Conservation (phyloP, 2,329 filamentous ascomycete genomes). For the Rhynchosporium secalis region DNA sequence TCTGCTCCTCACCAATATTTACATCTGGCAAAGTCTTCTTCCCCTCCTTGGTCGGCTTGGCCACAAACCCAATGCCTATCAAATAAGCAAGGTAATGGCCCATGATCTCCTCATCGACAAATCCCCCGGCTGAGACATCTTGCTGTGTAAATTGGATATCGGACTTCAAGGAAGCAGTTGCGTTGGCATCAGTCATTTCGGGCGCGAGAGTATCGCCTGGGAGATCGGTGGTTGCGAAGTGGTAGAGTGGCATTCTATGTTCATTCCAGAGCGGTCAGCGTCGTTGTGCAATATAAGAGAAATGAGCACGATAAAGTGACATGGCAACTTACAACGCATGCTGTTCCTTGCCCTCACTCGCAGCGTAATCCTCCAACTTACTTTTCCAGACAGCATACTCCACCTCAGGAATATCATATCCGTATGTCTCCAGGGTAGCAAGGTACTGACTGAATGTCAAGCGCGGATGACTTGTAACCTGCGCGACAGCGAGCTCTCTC, state of each 20-base stretch:
- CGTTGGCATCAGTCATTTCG: conserved; percentile 69
- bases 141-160: conserved; percentile 48
- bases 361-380: conserved; percentile 58
- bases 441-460: conserved; percentile 78
- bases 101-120: conserved; percentile 36
- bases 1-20: conserved; percentile 22
- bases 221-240: conserved; percentile 69
- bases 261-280: neutral
- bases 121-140: conserved; percentile 35
- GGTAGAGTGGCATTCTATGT: conserved; percentile 62
- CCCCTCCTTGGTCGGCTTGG: conserved; percentile 32
- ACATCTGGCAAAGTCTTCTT: conserved; percentile 11
- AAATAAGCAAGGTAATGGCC: conserved; percentile 38
- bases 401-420: conserved; percentile 67
- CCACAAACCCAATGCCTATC: conserved; percentile 36
- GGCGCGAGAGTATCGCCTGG: conserved; percentile 68
- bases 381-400: conserved; percentile 69
- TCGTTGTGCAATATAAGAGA: neutral
- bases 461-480: conserved; percentile 78
- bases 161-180: conserved; percentile 61
- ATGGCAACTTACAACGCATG: conserved; percentile 58
- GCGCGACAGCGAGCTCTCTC: conserved; percentile 56
- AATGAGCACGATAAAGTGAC: neutral
- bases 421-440: conserved; percentile 68
- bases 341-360: conserved; percentile 57